Base-by-base conservation (phyloP, 805 yeast species). In the Citeromyces nyonsensis region DNA sequence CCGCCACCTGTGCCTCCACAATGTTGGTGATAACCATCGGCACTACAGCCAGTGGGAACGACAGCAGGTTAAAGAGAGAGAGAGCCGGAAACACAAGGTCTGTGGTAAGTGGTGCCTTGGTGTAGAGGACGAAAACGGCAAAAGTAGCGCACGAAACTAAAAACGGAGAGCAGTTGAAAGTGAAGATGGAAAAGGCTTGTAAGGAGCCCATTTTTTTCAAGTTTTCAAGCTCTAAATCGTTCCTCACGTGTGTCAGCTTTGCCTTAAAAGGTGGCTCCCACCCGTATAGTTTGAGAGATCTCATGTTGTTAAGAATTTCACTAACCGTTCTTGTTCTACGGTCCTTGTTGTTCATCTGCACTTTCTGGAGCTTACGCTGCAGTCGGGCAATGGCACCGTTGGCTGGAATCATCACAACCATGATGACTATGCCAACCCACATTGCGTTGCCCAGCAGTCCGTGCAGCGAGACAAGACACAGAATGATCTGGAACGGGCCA, bases 21-120 rank as follows among this genome's bases (percentile, higher is more conserved):
- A 73, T 43, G 3, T 70, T 57, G 4, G 71, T 72, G 26, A 75
- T 62, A 22, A 70, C 54, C 2, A 61, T 52, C 0, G 86, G 86
- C 31, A 77, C 61, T 8, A 65, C 63, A 43, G 62, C 60, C 22
- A 77, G 65, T 6, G 82, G 81, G 28, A 59, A 68, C 4, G 74
- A 62, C 28, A 77, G 47, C 36, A 76, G 49, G 37, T 69, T 66
- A 42, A 77, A 69, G 33, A 76, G 52, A 1, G 82, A 54, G 37
- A 77, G 56, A 2, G 82, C 72, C 10, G 85, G 84, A 48, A 76
- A 76, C 5, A 74, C 76, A 36, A 76, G 61, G 29, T 75, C 80
- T 9, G 84, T 73, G 5, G 81, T 64, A 41, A 77, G 55, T 1
- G 81, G 78, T 7, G 43, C 44, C 3, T 54, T 48, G 15, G 63